Base-by-base conservation (phyloP, 1,284 basidiomycete species). In the Boletus mariae region DNA sequence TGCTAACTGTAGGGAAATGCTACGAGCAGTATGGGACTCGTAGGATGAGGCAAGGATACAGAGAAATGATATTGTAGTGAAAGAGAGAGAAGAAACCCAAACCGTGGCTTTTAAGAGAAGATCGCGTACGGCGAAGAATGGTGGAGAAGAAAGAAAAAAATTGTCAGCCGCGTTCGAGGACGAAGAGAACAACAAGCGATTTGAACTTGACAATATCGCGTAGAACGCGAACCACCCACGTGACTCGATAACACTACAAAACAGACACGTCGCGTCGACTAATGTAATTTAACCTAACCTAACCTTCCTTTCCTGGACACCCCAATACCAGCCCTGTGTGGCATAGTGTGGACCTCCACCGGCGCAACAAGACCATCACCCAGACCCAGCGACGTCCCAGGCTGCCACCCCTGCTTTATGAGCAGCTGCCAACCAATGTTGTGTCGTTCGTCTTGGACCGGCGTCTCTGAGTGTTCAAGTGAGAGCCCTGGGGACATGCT, bases 391-490 rank as follows among this genome's bases (percentile, higher is more conserved):
- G 75, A 71, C 25, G 75, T 79, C 7, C 87, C 88, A 15, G 85
- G 87, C 26, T 73, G 69, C 87, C 88, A 90, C 1, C 87, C 87
- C 67, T 88, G 86, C 64, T 83, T 85, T 67, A 82, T 71, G 3
- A 90, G 73, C 42, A 90, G 71, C 38, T 72, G 76, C 61, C 85
- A 82, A 1, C 87, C 87, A 47, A 90, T 71, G 61, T 87, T 90
- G n/a, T 75, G 64, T 2, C 56, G 62, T 10, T 44, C 47, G 7
- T 52, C 43, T 34, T 58, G 53, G 6, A 13, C 37, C 4, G 52
- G 58, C 26, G 49, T 52, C 17, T 41, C 56, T 13, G 58, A 47
- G n/a, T 23, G 38, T 12, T 64, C 62, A 37, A 43, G 46, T 10
- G 57, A 52, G 29, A 47, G 49, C 28, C 56, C 64, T 2, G 61